Base-by-base conservation (phyloP, 2,329 filamentous ascomycete genomes). In the Aspergillus calidoustus region DNA sequence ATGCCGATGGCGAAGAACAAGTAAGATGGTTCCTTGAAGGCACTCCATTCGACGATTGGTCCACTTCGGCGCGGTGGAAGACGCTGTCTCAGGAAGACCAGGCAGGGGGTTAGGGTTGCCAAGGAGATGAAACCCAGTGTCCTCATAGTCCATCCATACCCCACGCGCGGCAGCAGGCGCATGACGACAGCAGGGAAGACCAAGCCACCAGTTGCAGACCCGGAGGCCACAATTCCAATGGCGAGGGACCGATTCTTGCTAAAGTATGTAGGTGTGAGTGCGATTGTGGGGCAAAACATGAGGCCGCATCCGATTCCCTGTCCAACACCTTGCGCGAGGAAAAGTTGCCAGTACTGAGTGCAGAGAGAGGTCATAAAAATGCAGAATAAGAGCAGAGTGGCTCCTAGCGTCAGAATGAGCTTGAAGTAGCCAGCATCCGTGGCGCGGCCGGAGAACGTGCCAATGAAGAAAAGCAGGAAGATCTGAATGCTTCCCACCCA, bases 101-200 rank as follows among this genome's bases (percentile, higher is more conserved):
- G 67, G 30, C 75, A 76, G 3, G 76, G 73, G 1, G 80, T 71
- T 4, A 79, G 68, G 0, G 80, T 78, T 0, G 76, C 81, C 2
- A 89, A 65, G 28, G 86, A 85, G 34, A 90, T 81, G 55, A 91
- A 83, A 0, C 84, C 88, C 64, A 89, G 80, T 0, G 84, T 81
- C 0, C 88, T 79, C n/a, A 89, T 81, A 0, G 88, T 88, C 87
- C 87, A 90, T 0, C 80, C 79, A 68, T 89, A 90, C 0, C 88
- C 88, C 3, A 90, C 76, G 19, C 77, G 79, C 0, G 87, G 85
- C 1, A 89, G 75, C 11, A 90, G 74, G 57, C 86, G 82, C 68
- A 82, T 79, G 1, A 84, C 79, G 19, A 86, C 80, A 1, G 85
- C 78, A 0, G 89, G 88, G 69, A 88, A 91, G 3, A 90, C 79